Conservation (phyloP, 495 filamentous ascomycete genomes). For the Filosporella fistucella region DNA sequence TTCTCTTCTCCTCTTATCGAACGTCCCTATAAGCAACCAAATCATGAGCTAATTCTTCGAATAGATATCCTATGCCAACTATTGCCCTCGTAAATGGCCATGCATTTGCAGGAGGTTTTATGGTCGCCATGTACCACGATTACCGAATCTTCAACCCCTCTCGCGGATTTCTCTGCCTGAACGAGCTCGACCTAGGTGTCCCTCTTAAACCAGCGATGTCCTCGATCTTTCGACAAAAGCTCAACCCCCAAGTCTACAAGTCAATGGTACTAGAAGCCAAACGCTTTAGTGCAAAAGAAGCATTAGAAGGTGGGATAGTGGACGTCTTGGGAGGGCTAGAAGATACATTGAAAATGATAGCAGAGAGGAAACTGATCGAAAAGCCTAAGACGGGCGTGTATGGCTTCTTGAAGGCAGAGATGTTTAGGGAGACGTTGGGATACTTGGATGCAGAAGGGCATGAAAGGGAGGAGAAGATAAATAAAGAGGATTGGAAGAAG, state of each 20-base stretch:
- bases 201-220: conserved; percentile 68
- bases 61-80: conserved; percentile 77
- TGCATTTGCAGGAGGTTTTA: conserved; percentile 73
- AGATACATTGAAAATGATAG: conserved; percentile 51
- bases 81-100: conserved; percentile 75
- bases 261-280: conserved; percentile 64
- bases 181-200: conserved; percentile 74
- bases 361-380: conserved; percentile 46
- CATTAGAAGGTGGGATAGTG: conserved; percentile 59
- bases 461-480: conserved; percentile 30
- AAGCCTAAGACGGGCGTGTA: conserved; percentile 62
- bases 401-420: conserved; percentile 64
- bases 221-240: conserved; percentile 67
- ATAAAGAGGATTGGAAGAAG: conserved; percentile 26
- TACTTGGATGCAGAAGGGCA: conserved; percentile 34
- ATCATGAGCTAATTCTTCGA: neutral
- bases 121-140: conserved; percentile 81
- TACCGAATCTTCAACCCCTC: conserved; percentile 69
- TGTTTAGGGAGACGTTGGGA: conserved; percentile 59
- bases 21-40: conserved; percentile 1
- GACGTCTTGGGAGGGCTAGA: conserved; percentile 63
- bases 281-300: conserved; percentile 55
- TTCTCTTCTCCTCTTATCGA: neutral
- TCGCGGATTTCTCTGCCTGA: conserved; percentile 67
- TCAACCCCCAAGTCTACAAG: conserved; percentile 51